These are phyloP conservation scores for Cokeromyces recurvatus DNA, from an alignment of 371 early-diverging fungal genomes.

Conservation along the genomic window DNA sequence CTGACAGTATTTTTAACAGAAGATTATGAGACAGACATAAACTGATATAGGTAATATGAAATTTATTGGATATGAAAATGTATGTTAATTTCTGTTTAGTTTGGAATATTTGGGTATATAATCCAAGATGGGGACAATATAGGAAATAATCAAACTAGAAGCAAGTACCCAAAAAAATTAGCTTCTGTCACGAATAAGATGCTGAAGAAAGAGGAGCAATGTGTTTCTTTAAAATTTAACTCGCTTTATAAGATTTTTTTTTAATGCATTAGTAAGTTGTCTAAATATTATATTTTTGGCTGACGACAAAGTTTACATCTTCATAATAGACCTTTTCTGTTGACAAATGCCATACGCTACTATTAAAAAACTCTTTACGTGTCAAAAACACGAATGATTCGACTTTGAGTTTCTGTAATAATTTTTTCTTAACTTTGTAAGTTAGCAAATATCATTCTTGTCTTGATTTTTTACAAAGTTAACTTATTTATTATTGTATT, in stretches of 20 bases:
- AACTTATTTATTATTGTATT: slow-evolving; percentile 7
- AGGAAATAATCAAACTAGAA: slow-evolving; percentile 6
- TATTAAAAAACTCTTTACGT: too few species aligned
- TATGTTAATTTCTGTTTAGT: too few species aligned
- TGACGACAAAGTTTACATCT: not conserved
- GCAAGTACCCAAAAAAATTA: slow-evolving; percentile 3
- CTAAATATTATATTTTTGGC: not conserved
- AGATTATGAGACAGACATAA: too few species aligned
- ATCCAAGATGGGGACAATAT: slow-evolving; percentile 2
- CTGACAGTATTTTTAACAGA: too few species aligned
- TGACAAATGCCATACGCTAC: slow-evolving; percentile 6
- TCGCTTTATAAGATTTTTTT: slow-evolving; percentile 1
- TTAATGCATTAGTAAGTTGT: slow-evolving; percentile 1
- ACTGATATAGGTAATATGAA: slow-evolving; percentile 8
- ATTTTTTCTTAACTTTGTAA: slow-evolving; percentile 12
- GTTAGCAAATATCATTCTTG: too few species aligned
- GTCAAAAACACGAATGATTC: slow-evolving; percentile 6
- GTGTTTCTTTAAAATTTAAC: slow-evolving; percentile 2
- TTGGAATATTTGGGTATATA: slow-evolving; percentile 6
- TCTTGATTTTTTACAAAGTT: not conserved
- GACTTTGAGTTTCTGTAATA: slow-evolving; percentile 4
- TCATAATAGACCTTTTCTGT: not conserved
- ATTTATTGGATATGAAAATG: not conserved
- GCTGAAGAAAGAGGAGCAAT: not conserved
- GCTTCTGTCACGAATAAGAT: slow-evolving; percentile 1